Conservation (phyloP, 768 basidiomycete genomes). For the Boletus eberwhitei region DNA sequence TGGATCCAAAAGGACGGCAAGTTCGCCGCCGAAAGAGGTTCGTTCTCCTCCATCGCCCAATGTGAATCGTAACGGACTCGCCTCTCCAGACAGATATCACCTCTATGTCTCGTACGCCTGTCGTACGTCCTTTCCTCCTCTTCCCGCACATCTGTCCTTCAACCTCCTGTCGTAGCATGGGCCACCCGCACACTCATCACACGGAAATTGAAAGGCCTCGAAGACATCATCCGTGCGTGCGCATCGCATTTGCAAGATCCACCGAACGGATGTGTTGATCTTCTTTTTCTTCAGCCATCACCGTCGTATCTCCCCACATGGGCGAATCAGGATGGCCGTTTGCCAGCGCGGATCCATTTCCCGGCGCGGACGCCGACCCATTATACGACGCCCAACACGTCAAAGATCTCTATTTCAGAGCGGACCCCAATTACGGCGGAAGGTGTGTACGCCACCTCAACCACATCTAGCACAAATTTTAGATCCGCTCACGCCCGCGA, state of each 20-base stretch:
- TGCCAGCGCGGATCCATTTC: slow-evolving; percentile 61
- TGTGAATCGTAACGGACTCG: neutral
- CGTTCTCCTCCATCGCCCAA: slow-evolving; percentile 11
- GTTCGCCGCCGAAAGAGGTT: slow-evolving; percentile 77
- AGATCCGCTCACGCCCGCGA: neutral
- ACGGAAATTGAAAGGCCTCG: slow-evolving; percentile 88
- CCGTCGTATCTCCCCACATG: slow-evolving; percentile 85
- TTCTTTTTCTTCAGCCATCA: slow-evolving; percentile 55
- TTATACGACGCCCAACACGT: slow-evolving; percentile 66
- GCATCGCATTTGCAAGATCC: neutral
- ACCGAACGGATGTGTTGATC: neutral
- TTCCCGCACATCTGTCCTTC: too few species aligned
- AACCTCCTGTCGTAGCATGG: slow-evolving; percentile 60
- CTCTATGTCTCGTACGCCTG: slow-evolving; percentile 88
- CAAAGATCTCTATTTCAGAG: slow-evolving; percentile 82
- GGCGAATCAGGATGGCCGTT: slow-evolving; percentile 86
- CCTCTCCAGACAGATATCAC: slow-evolving; percentile 72
- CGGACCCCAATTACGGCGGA: slow-evolving; percentile 67
- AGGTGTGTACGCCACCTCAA: slow-evolving; percentile 39
- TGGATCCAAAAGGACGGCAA: slow-evolving; percentile 52
- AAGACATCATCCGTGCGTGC: slow-evolving; percentile 72
- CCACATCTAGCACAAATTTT: neutral
- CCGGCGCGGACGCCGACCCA: slow-evolving; percentile 74
- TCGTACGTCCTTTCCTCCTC: slow-evolving; percentile 44
- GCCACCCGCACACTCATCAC: slow-evolving; percentile 88